Evolutionary conservation across 805 yeast species (phyloP), one percentile per base, ranked within the genome.

Genomic region (Wickerhamiella occidentalis): DNA sequence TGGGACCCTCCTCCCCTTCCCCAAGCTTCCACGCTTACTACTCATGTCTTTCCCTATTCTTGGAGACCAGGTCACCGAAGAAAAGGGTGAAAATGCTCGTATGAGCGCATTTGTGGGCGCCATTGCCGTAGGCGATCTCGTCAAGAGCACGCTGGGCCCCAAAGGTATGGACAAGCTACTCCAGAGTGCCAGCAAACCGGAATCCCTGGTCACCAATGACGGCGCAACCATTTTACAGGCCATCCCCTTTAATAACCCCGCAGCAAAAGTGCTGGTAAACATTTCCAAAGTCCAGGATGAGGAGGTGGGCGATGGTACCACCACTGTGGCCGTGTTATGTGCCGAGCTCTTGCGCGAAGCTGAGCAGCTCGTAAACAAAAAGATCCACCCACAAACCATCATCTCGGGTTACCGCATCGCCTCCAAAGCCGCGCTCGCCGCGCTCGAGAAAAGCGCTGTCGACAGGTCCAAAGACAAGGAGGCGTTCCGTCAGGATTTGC

Each of bases 241-340:
- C 1, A 90, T 92, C 59, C 96, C 97, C 13, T 77, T 92, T 56
- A 96, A 88, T 63, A 90, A 92, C 60, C 97, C 97, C 8, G 98
- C 99, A 9, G 98, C 98, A 11, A 87, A 86, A 65, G 88, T 90
- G 52, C 71, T 90, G 57, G 98, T 90, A 48, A 95, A 90, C 64
- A 84, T 90, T 51, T 84, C 96, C 15, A 82, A 94, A 64, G 87
- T 95, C 2, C 98, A 90, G 69, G 98, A 90, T 64, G 95, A 94
- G 52, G 97, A 90, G 66, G 95, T 92, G 55, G 98, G 98, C 52
- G 98, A 90, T 68, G 98, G 98, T 56, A 90, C 98, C 40, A 90
- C 98, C 1, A 82, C 95, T 25, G 98, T 90, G 18, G 85, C 96
- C 0, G 81, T 90, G 28, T 67, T 92, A 51, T 96, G 97, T 2